These are phyloP conservation scores for Begonia peltatifolia DNA, from an alignment of 306 rosid genomes.

Conservation along the genomic window DNA sequence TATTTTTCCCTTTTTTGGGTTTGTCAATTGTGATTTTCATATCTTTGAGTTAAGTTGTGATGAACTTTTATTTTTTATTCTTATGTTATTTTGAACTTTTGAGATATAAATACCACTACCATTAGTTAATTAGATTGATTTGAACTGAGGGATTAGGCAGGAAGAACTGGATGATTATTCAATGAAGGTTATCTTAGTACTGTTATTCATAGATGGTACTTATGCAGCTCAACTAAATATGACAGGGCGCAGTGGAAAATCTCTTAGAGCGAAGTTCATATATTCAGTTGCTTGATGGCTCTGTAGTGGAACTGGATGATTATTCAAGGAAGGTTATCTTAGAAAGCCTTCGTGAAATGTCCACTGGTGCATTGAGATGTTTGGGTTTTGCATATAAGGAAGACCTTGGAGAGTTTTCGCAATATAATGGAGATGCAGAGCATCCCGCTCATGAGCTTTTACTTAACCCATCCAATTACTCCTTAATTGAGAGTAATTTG, in stretches of 20 bases:
- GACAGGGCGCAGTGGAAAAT: constrained; percentile 91
- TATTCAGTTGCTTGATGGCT: constrained; percentile 68
- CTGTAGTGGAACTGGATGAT: constrained; percentile 42
- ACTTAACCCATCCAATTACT: constrained; percentile 73
- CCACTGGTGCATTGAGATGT: constrained; percentile 78
- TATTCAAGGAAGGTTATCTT: constrained; percentile 36
- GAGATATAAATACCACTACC: neutral
- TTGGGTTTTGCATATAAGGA: constrained; percentile 94
- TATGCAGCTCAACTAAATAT: constrained; percentile 9
- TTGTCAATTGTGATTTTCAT: neutral
- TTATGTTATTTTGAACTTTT: neutral
- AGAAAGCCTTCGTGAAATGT: constrained; percentile 70
- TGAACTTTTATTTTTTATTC: neutral
- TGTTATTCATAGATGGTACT: neutral
- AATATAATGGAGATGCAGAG: constrained; percentile 58
- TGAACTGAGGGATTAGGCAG: too few relatives aligned
- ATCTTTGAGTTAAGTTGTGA: neutral
- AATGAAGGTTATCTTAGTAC: too few relatives aligned
- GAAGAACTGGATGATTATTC: too few relatives aligned
- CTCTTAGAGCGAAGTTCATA: constrained; percentile 65
- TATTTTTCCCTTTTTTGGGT: neutral
- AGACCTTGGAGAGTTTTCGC: constrained; percentile 32
- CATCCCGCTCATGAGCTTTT: constrained; percentile 84
- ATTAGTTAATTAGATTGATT: neutral
- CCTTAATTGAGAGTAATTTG: constrained; percentile 66